phyloP scores from a whole-genome alignment of 1,139 yeast genomes.

The Barnettozyma hawaiiensis region DNA sequence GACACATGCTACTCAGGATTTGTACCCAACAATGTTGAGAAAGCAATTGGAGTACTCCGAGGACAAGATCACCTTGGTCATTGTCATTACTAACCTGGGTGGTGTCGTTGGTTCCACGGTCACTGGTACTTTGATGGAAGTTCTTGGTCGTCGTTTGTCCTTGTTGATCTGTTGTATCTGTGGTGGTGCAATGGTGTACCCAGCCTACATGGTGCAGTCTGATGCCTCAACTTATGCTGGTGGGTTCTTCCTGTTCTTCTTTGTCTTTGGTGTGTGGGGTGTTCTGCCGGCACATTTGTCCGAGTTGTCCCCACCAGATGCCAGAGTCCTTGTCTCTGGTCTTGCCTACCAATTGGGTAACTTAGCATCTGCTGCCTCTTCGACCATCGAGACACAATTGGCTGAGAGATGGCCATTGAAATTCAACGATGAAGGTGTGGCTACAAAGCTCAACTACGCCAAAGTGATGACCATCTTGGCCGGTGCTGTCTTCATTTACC shows the following conservation, averaged over 20 bases:
- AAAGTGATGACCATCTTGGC: conserved; percentile 52
- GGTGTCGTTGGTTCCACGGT: conserved; percentile 46
- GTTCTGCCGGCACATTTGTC: conserved; percentile 47
- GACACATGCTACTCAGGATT: conserved; percentile 52
- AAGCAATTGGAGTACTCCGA: conserved; percentile 35
- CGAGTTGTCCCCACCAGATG: conserved; percentile 52
- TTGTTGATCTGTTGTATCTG: conserved; percentile 38
- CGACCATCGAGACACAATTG: conserved; percentile 47
- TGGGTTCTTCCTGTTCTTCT: conserved; percentile 71
- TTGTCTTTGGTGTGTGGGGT: conserved; percentile 61
- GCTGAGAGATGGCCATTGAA: conserved; percentile 20
- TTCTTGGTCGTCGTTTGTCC: conserved; percentile 44
- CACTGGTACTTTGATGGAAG: conserved; percentile 41
- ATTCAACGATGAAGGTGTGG: conserved; percentile 13
- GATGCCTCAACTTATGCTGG: conserved; percentile 58
- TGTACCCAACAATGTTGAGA: conserved; percentile 43
- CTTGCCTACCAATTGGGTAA: conserved; percentile 54
- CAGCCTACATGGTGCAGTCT: conserved; percentile 40
- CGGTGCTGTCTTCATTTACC: conserved; percentile 46
- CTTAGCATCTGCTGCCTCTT: conserved; percentile 50
- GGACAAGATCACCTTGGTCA: conserved; percentile 40
- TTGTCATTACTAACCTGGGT: conserved; percentile 44
- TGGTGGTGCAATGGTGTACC: conserved; percentile 49
- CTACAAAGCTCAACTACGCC: conserved; percentile 28
- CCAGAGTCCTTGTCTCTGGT: conserved; percentile 48